phyloP scores from a whole-genome alignment of 2,329 filamentous ascomycete genomes.

The Dryadomyces quercivorus region DNA sequence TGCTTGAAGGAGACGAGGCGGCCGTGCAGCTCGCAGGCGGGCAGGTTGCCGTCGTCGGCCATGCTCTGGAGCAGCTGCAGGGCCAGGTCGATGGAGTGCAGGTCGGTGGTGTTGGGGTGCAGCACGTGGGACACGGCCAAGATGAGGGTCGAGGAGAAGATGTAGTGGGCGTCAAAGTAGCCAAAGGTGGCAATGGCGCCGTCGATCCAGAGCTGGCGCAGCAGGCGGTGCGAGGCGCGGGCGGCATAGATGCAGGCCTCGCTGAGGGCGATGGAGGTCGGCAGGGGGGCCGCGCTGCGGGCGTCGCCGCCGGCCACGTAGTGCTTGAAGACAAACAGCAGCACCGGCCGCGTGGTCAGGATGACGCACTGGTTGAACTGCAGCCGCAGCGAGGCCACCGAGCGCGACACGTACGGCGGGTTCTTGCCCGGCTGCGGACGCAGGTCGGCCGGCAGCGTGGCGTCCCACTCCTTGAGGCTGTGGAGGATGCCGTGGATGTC shows the following conservation, averaged over 20 bases:
- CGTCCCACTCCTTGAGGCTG: conserved; percentile 5
- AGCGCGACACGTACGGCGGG: conserved; percentile 1
- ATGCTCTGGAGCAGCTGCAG: conserved; percentile 15
- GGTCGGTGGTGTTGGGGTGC: conserved; percentile 11
- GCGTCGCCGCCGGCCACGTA: not conserved
- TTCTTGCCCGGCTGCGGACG: not conserved
- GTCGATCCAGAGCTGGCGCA: conserved; percentile 16
- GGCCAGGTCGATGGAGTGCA: conserved; percentile 13
- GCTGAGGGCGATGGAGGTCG: conserved; percentile 18
- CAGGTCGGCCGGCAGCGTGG: conserved; percentile 2
- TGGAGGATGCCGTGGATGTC: conserved; percentile 1
- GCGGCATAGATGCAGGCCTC: conserved; percentile 19
- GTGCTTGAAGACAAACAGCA: not conserved
- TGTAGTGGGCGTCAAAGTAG: conserved; percentile 18
- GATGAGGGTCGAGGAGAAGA: conserved; percentile 15
- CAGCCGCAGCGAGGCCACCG: not conserved
- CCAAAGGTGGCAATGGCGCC: conserved; percentile 16
- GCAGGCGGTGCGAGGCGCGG: conserved; percentile 14
- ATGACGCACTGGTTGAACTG: conserved; percentile 4
- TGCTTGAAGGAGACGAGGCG: conserved; percentile 10
- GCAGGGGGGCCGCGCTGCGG: conserved; percentile 3
- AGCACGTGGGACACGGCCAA: conserved; percentile 17
- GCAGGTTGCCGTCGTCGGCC: conserved; percentile 17
- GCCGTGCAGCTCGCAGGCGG: conserved; percentile 15
- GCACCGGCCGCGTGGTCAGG: conserved; percentile 1